phyloP scores from a whole-genome alignment of 169 alveolate species.

The Blepharisma undulans region DNA sequence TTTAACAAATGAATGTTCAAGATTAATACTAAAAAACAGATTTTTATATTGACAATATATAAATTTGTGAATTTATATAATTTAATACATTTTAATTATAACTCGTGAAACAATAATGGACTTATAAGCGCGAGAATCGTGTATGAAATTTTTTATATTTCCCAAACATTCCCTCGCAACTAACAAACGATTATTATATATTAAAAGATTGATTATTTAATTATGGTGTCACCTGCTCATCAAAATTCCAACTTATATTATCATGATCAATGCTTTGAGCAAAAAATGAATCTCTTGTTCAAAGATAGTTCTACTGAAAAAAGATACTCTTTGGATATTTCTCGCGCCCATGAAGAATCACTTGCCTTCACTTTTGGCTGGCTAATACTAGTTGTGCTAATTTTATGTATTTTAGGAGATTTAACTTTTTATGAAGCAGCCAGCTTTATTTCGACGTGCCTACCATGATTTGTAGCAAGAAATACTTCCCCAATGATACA shows the following conservation, averaged over 20 bases:
- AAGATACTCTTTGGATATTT: neutral
- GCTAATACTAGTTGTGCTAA: neutral
- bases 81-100: too few relatives aligned
- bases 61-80: too few relatives aligned
- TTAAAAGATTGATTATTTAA: neutral
- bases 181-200: too few relatives aligned
- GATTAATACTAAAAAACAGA: too few relatives aligned
- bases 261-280: neutral
- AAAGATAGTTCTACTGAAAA: neutral
- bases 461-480: neutral
- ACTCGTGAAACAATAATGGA: too few relatives aligned
- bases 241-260: neutral
- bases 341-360: neutral
- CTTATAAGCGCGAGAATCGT: too few relatives aligned
- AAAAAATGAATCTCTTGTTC: neutral
- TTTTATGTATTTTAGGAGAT: neutral
- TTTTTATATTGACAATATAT: too few relatives aligned
- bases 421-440: neutral
- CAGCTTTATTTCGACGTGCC: neutral
- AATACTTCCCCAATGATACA: neutral
- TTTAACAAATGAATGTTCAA: too few relatives aligned
- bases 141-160: too few relatives aligned
- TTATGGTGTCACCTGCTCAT: neutral
- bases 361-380: neutral
- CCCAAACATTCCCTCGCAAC: too few relatives aligned